Evolutionary conservation across 2,329 filamentous ascomycete genomes (phyloP), one percentile per base, ranked within the genome.

Genomic region (Diplocarpon rosae): DNA sequence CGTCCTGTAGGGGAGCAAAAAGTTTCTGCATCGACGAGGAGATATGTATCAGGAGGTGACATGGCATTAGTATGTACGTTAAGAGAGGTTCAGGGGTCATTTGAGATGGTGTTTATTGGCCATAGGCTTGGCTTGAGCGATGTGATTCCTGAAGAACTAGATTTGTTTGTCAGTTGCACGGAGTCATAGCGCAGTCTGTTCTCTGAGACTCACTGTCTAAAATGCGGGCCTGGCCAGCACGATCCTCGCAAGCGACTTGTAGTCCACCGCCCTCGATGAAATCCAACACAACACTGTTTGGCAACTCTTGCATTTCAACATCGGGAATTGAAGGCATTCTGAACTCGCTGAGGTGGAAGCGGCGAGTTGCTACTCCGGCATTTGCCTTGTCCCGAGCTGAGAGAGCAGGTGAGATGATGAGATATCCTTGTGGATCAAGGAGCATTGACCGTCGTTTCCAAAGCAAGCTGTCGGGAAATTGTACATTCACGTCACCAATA

Each of bases 381-480:
- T 75, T 66, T 59, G 70, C 56, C 52, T 75, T 65, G 32, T 62
- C 62, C 36, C 59, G 58, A 3, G 59, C 76, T 15, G 78, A 74
- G 50, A 79, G 78, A 14, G 81, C 75, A 8, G 80, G 73, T 34
- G 81, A 85, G 50, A 98, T 73, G 46, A 94, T 80, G 32, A 98
- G 69, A 64, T 84, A 88, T 14, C 90, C 92, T 48, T 83, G 73
- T 8, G 80, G 78, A 62, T 96, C 89, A 45, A 98, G 77, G 52
- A 83, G 83, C 65, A 95, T 80, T 58, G 83, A 88, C 48, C 92
- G 80, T 43, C 90, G 83, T 69, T 96, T 98, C 92, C 92, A 98
- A 11, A 98, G 73, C 37, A 98, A 72, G 43, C 87, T 94, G 61
- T 96, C 90, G 0, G 92, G 92, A 62, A 98, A 95, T 62, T 98